Base-by-base conservation (phyloP, 768 basidiomycete genomes). In the Megacollybia marginata region DNA sequence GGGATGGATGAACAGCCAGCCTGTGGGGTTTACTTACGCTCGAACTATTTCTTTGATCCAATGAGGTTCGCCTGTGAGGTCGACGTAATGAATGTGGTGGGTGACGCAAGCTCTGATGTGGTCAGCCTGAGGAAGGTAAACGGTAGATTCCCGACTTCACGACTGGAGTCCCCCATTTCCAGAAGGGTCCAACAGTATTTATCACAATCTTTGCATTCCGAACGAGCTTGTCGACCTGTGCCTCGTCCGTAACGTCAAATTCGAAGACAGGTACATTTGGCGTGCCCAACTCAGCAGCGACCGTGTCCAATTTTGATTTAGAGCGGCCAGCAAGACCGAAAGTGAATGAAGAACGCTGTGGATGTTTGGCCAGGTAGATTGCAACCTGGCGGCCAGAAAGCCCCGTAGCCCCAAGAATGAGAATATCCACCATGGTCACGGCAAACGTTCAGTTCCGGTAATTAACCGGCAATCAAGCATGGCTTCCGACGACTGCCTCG, bases 81-180 rank as follows among this genome's bases (percentile, higher is more conserved):
- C 94, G 23, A 92, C 81, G 61, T 95, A 95, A 64, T 94, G 90
- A 7, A 79, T 76, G 5, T 87, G 83, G 51, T 85, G 69, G 33
- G 68, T 69, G 5, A 83, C 86, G 54, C 92, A 95, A 4, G 86
- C 83, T 50, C 78, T 88, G 52, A 20, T 38, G 19, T 35, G 45
- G 5, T 48, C 31, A 48, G 33, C 32, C 31, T 19, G 15, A 15
- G 16, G 28, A 9, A 42, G n/a, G 33, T 34, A 5, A 47, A 43
- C 35, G 33, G 11, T 20, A 48, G 0, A 32, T 28, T 28, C 23
- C 23, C 23, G 11, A 46, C 10, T 20, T 10, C n/a, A 32, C 5
- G 38, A 16, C 52, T 48, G 15, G 23, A 12, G 47, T 2, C 23
- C 67, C 80, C 42, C 54, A 83, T 82, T 63, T 60, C 23, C 23